phyloP scores from a whole-genome alignment of 2,329 filamentous ascomycete genomes.

The Hymenoscyphus repandus region DNA sequence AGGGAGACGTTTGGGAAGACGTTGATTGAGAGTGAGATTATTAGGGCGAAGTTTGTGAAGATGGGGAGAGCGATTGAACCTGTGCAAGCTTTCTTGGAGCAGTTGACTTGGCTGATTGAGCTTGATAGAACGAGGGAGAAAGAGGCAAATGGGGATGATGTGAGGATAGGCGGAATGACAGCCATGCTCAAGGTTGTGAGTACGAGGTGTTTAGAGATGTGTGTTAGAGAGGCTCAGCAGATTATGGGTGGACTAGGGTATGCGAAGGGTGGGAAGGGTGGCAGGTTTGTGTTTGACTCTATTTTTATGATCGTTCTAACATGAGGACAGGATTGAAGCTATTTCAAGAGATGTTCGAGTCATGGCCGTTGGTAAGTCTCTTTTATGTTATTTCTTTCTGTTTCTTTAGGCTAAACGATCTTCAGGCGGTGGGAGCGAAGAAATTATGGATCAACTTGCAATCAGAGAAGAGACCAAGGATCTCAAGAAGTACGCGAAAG shows the following conservation, averaged over 20 bases:
- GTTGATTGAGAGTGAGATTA: slow-evolving; percentile 53
- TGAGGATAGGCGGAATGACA: slow-evolving; percentile 46
- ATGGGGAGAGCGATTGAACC: slow-evolving; percentile 56
- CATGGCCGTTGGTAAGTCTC: slow-evolving; percentile 34
- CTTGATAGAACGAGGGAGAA: slow-evolving; percentile 16
- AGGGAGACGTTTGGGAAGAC: slow-evolving; percentile 55
- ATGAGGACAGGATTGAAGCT: slow-evolving; percentile 41
- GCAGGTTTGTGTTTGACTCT: slow-evolving; percentile 19
- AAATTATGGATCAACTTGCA: slow-evolving; percentile 31
- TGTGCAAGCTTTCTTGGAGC: slow-evolving; percentile 57
- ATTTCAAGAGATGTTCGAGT: slow-evolving; percentile 48
- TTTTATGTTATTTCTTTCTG: background rate
- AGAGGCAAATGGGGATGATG: slow-evolving; percentile 23
- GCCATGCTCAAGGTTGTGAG: slow-evolving; percentile 47
- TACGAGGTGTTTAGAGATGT: slow-evolving; percentile 47
- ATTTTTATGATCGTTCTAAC: slow-evolving; percentile 3
- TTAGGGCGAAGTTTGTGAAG: slow-evolving; percentile 54
- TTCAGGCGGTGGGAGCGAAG: slow-evolving; percentile 31
- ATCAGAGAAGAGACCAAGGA: slow-evolving; percentile 31
- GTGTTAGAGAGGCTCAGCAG: slow-evolving; percentile 50
- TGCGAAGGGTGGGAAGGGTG: slow-evolving; percentile 43
- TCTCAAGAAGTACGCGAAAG: slow-evolving; percentile 19
- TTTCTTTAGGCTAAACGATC: background rate
- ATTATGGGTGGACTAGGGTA: slow-evolving; percentile 49
- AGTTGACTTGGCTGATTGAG: slow-evolving; percentile 43